phyloP scores from a whole-genome alignment of 2,329 filamentous ascomycete species.

The Penicillium sp. region DNA sequence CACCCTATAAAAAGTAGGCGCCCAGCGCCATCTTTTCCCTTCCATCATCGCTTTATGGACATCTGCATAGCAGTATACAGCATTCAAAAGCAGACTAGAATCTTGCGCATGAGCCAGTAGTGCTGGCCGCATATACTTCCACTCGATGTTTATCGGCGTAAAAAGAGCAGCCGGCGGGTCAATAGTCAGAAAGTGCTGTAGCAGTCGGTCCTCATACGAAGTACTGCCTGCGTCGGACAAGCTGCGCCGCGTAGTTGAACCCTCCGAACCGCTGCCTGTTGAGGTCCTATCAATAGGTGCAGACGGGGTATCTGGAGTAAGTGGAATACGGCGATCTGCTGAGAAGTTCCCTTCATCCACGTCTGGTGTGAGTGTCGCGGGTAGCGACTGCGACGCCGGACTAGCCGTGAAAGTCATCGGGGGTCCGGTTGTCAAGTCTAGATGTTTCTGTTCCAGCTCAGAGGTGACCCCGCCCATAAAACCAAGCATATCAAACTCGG shows the following conservation, averaged over 20 bases:
- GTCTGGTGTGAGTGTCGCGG: not conserved
- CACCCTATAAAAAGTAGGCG: slow-evolving; percentile 32
- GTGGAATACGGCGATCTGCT: slow-evolving; percentile 10
- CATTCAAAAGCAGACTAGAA: slow-evolving; percentile 29
- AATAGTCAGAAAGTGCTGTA: slow-evolving; percentile 30
- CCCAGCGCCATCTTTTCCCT: slow-evolving; percentile 30
- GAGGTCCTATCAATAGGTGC: slow-evolving; percentile 18
- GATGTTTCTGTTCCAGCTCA: slow-evolving; percentile 37
- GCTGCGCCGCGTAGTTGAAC: slow-evolving; percentile 13
- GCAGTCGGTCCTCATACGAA: slow-evolving; percentile 32
- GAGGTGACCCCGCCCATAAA: slow-evolving; percentile 41
- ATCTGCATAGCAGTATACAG: slow-evolving; percentile 38
- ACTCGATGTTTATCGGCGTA: slow-evolving; percentile 33
- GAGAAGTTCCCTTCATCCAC: slow-evolving; percentile 13
- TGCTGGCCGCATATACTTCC: slow-evolving; percentile 32
- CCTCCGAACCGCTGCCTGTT: slow-evolving; percentile 16
- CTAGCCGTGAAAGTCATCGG: slow-evolving; percentile 16
- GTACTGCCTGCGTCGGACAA: slow-evolving; percentile 23
- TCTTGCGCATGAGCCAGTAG: slow-evolving; percentile 28
- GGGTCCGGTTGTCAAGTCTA: slow-evolving; percentile 30
- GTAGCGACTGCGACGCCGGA: slow-evolving; percentile 13
- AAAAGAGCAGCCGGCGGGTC: slow-evolving; percentile 36
- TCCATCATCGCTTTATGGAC: slow-evolving; percentile 30
- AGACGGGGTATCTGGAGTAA: slow-evolving; percentile 18
- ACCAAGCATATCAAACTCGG: slow-evolving; percentile 38